These are phyloP conservation scores for Chrysanthemum lavandulifolium DNA, from an alignment of 129 eudicot genomes.

Conservation along the genomic window DNA sequence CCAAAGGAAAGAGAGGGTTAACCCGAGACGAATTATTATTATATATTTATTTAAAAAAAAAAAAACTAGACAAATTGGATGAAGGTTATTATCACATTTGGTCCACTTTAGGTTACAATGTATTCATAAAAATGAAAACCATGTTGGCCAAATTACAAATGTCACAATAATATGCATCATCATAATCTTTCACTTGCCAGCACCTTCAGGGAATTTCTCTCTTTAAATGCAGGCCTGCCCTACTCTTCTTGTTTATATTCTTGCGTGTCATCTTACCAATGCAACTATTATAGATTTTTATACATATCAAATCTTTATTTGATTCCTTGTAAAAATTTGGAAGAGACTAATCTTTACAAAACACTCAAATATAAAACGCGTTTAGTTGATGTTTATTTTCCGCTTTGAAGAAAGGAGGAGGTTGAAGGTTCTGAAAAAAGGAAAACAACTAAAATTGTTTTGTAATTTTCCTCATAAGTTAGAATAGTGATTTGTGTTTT, in stretches of 20 bases:
- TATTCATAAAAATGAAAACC: not conserved
- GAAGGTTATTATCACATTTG: conserved; percentile 14
- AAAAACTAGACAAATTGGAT: not conserved
- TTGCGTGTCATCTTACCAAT: conserved; percentile 28
- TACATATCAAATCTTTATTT: conserved; percentile 29
- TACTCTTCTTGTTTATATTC: conserved; percentile 30
- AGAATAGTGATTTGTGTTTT: no score
- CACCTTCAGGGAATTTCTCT: conserved; percentile 41
- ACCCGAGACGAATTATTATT: no score
- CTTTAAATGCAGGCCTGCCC: conserved; percentile 31
- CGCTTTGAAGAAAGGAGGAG: no score
- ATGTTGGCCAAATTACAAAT: conserved; percentile 24
- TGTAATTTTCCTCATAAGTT: no score
- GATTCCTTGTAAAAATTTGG: not conserved
- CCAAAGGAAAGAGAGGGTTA: not conserved
- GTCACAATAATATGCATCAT: conserved; percentile 13
- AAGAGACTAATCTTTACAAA: no score
- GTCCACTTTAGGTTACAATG: conserved; percentile 8
- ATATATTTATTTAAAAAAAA: no score
- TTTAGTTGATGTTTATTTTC: no score
- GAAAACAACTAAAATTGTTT: no score
- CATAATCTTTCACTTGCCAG: conserved; percentile 31
- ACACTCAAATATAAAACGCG: no score
- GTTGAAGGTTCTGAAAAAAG: no score
- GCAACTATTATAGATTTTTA: conserved; percentile 26